A percentile compares a stretch with the other conserved stretches of the same genome.
Conservation (phyloP, 768 basidiomycete genomes). For the Phallus indusiatus region DNA sequence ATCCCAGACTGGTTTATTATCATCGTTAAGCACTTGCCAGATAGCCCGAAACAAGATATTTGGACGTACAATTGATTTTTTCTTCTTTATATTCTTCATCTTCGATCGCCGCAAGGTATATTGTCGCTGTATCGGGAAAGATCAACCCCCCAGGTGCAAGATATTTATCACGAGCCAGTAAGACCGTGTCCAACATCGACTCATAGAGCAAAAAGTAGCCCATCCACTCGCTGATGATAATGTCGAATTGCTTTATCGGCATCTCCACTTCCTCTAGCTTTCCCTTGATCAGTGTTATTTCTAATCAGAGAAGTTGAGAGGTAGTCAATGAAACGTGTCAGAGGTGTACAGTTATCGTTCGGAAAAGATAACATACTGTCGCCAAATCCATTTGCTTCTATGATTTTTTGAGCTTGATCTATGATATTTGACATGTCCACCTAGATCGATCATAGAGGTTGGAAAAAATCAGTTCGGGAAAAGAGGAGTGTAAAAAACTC, state of each 20-base stretch:
- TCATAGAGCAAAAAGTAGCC: slow-evolving; percentile 99
- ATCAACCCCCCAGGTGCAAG: slow-evolving; percentile 84
- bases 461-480: not conserved
- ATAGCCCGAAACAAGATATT: slow-evolving; percentile 4
- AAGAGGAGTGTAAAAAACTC: slow-evolving; percentile 18
- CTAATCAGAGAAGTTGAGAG: slow-evolving; percentile 29
- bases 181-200: slow-evolving; percentile 98
- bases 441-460: slow-evolving; percentile 27
- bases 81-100: slow-evolving; percentile 99
- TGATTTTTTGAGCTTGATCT: slow-evolving; percentile 96
- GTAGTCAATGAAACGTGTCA: not conserved
- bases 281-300: slow-evolving; percentile 92
- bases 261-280: slow-evolving; percentile 92
- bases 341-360: not conserved
- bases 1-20: slow-evolving; percentile 74
- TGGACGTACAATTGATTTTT: slow-evolving; percentile 90
- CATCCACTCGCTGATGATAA: slow-evolving; percentile 99
- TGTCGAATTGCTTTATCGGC: slow-evolving; percentile 88
- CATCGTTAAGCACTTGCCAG: not conserved
- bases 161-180: slow-evolving; percentile 94
- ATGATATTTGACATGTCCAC: slow-evolving; percentile 99
- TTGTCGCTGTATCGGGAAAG: slow-evolving; percentile 89
- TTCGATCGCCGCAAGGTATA: slow-evolving; percentile 95
- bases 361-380: slow-evolving; percentile 53
- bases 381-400: slow-evolving; percentile 93